A percentile compares a stretch with the other conserved stretches of the same genome.
Evolutionary conservation across 2,329 filamentous ascomycete genomes (phyloP).

Genomic region (Orbilia brochopaga): DNA sequence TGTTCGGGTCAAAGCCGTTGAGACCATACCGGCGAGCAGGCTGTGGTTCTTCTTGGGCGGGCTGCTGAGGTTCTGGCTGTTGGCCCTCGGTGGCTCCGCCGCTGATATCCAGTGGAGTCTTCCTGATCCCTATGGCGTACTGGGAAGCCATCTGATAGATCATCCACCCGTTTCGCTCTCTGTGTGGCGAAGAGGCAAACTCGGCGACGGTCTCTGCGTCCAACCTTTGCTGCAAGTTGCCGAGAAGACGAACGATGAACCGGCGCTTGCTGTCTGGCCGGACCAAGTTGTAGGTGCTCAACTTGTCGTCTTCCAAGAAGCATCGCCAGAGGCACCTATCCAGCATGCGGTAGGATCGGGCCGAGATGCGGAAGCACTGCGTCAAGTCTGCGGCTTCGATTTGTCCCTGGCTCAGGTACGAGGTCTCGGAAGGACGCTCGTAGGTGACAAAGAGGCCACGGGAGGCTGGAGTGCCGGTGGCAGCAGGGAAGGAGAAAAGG

Average conservation of each 20-base stretch:
- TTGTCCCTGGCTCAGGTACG: background rate
- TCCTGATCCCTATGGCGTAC: no score
- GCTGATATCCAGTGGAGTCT: no score
- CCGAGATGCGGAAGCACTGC: background rate
- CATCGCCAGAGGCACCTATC: background rate
- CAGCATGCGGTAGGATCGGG: background rate
- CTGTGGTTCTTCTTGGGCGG: no score
- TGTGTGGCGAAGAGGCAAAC: background rate
- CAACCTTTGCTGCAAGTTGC: background rate
- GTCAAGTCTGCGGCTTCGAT: background rate
- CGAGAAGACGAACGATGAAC: background rate
- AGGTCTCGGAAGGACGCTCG: background rate
- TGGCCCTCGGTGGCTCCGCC: no score
- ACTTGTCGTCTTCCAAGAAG: background rate
- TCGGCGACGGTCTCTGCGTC: background rate
- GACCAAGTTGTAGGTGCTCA: background rate
- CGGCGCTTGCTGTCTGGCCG: conserved; percentile 9
- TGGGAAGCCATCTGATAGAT: no score
- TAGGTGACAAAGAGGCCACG: background rate
- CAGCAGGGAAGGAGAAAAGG: no score
- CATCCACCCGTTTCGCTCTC: conserved; percentile 4
- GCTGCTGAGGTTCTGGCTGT: no score
- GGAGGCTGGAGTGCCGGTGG: no score
- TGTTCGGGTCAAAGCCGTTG: no score
- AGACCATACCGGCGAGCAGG: no score